Evolutionary conservation across 345 rosid genomes (phyloP), one percentile per base, ranked within the genome.

Genomic region (Gossypium stocksii): DNA sequence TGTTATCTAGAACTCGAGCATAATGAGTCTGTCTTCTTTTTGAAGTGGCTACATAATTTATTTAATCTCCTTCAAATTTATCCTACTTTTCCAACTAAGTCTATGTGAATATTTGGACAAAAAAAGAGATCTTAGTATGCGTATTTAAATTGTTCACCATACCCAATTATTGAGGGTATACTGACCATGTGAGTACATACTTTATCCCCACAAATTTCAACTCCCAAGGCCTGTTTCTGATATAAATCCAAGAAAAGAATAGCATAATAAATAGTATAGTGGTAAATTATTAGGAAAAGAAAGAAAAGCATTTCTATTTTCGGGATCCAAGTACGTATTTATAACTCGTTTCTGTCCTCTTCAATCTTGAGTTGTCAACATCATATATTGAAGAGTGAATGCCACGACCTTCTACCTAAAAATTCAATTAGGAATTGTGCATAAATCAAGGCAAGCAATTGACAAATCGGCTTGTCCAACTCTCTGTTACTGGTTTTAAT

Each of bases 31-130:
- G 34, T 53, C 73, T 71, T 41, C 15, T 44, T 23, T 52, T 52
- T 17, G 29, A 74, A 71, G 70, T 64, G 81, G 74, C 77, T 13
- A 46, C 9, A 67, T 67, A 23, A 14, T 46, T 67, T 66, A 48
- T 22, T 6, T 23, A 52, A 52, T 51, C 15, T 27, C 15, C 2
- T 49, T 68, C 45, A 29, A 27, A n/a, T 69, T 51, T 65, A 65
- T 44, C 60, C 0, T 10, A 51, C 46, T 17, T 45, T 20, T 22
- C 10, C 11, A 66, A 13, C 19, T 12, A 51, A 19, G 16, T 9
- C 25, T 5, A 51, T 69, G 4, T 51, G 23, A 38, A 69, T 16
- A 25, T 69, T 69, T 51, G 60, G 25, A 70, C 60, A 70, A 29
- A 29, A 51, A 17, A 2, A 29, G 22, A 6, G 10, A 48, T 48